Percentiles rank a stretch among this genome's conserved stretches.
phyloP scores from a whole-genome alignment of 495 filamentous ascomycete species.

The Parmelia sp. region DNA sequence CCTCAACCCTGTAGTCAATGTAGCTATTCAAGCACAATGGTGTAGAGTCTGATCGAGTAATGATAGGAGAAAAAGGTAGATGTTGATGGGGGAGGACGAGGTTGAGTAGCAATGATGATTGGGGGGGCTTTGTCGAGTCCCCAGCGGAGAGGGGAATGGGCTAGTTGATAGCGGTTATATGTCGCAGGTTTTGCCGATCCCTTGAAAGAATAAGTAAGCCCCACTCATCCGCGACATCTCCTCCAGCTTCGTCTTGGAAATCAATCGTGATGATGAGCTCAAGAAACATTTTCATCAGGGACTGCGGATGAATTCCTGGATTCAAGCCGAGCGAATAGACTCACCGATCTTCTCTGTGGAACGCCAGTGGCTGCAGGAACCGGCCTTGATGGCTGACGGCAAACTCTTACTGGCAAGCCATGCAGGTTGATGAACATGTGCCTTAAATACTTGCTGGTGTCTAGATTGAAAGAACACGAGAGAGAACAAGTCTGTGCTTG shows the following conservation, averaged over 20 bases:
- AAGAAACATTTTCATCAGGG: background rate
- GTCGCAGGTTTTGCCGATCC: slow-evolving; percentile 24
- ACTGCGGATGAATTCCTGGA: background rate
- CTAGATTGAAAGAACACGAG: background rate
- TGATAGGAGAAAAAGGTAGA: slow-evolving; percentile 2
- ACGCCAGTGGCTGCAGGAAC: slow-evolving; percentile 10
- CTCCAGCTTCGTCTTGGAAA: background rate
- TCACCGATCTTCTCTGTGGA: slow-evolving; percentile 9
- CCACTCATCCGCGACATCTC: slow-evolving; percentile 12
- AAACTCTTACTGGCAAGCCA: background rate
- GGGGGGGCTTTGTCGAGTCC: slow-evolving; percentile 17
- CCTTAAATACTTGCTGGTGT: background rate
- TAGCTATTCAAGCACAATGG: background rate
- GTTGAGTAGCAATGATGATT: slow-evolving; percentile 9
- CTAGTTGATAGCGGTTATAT: slow-evolving; percentile 14
- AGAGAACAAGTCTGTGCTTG: background rate
- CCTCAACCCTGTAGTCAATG: background rate
- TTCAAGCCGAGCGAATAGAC: background rate
- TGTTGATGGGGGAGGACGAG: slow-evolving; percentile 12
- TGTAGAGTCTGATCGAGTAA: background rate
- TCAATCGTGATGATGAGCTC: background rate
- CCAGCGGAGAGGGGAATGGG: slow-evolving; percentile 16
- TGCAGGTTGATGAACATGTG: background rate
- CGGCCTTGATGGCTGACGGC: slow-evolving; percentile 6
- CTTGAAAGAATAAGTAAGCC: slow-evolving; percentile 10